phyloP scores from a whole-genome alignment of 2,329 filamentous ascomycete genomes.

The Trichoderma hamatum region DNA sequence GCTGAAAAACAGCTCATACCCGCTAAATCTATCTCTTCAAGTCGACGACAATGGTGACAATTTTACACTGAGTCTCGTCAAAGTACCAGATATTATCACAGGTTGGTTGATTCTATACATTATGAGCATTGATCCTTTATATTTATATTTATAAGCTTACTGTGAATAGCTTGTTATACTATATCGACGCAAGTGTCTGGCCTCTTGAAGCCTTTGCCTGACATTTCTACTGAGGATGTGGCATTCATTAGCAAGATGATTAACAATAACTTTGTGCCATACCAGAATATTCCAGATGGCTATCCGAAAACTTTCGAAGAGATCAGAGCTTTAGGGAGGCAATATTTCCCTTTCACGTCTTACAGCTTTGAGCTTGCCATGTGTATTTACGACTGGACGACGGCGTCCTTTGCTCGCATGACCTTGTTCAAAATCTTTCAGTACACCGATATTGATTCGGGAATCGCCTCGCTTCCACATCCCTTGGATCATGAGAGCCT shows the following conservation, averaged over 20 bases:
- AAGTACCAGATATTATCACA: background rate
- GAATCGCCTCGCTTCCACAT: background rate
- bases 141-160: background rate
- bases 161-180: conserved; percentile 8
- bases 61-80: background rate
- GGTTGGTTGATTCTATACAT: background rate
- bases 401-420: conserved; percentile 23
- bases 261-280: conserved; percentile 16
- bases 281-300: conserved; percentile 20
- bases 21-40: conserved; percentile 3
- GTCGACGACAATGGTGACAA: background rate
- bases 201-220: conserved; percentile 9
- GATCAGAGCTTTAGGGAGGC: conserved; percentile 22
- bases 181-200: conserved; percentile 11
- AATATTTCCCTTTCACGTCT: conserved; percentile 24
- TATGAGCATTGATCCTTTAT: too few species aligned
- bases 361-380: conserved; percentile 26
- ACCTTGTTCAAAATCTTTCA: conserved; percentile 26
- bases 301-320: conserved; percentile 8
- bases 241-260: conserved; percentile 23
- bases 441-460: conserved; percentile 13
- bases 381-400: conserved; percentile 27
- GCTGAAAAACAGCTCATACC: background rate
- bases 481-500: conserved; percentile 19
- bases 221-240: conserved; percentile 2